Percentiles rank a stretch among this genome's conserved stretches.
Conservation (phyloP, 352 stramenopile species). For the Phytophthora sansomeana region DNA sequence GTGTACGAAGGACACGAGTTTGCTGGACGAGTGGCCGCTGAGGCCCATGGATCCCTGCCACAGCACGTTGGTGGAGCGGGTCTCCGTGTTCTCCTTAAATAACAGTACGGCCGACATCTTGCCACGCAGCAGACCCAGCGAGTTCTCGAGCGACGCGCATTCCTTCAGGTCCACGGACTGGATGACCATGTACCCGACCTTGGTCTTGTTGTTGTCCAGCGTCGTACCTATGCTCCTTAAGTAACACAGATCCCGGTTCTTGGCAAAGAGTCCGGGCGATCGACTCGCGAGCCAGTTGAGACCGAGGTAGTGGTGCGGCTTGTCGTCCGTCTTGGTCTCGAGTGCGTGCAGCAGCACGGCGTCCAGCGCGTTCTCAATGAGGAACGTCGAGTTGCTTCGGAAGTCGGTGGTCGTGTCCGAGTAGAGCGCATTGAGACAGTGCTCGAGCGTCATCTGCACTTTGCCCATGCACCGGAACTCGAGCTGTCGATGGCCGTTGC, state of each 20-base stretch:
- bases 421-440: conserved; percentile 63
- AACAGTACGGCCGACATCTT: conserved; percentile 68
- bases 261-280: conserved; percentile 57
- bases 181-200: conserved; percentile 65
- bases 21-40: conserved; percentile 49
- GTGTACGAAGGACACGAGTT: conserved; percentile 57
- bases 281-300: conserved; percentile 70
- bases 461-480: conserved; percentile 78
- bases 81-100: conserved; percentile 59
- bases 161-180: conserved; percentile 67
- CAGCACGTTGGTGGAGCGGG: conserved; percentile 52
- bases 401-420: conserved; percentile 69
- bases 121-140: conserved; percentile 55
- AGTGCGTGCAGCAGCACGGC: conserved; percentile 65
- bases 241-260: conserved; percentile 71
- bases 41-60: conserved; percentile 64
- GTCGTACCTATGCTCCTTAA: conserved; percentile 61
- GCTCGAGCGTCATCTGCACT: conserved; percentile 53
- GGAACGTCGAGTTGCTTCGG: conserved; percentile 59
- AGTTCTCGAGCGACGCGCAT: conserved; percentile 59
- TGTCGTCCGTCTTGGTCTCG: conserved; percentile 41
- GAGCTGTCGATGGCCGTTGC: conserved; percentile 42
- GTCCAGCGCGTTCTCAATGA: conserved; percentile 69
- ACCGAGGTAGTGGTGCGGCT: conserved; percentile 68
- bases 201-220: conserved; percentile 47